These are phyloP conservation scores for Smittium culicis DNA, from an alignment of 371 early-diverging fungal species.

Conservation along the genomic window DNA sequence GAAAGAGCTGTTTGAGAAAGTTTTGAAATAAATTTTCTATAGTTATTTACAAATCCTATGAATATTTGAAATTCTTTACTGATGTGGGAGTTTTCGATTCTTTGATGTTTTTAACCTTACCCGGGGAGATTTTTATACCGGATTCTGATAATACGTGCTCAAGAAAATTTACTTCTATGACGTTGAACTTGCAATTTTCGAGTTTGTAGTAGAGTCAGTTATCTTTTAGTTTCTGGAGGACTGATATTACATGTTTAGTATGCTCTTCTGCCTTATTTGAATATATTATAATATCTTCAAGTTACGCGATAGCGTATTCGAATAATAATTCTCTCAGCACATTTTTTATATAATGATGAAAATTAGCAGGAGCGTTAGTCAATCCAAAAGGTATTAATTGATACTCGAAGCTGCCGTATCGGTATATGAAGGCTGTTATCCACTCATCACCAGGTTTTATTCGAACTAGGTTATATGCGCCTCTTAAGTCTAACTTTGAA, in stretches of 20 bases:
- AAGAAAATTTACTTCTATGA: constrained; percentile 26
- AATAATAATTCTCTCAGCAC: constrained; percentile 5
- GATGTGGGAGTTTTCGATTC: constrained; percentile 24
- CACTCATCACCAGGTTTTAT: constrained; percentile 14
- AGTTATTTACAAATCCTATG: constrained; percentile 40
- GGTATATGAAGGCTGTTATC: constrained; percentile 32
- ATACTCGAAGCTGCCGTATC: constrained; percentile 25
- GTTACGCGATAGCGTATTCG: constrained; percentile 15
- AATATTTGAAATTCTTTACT: constrained; percentile 33
- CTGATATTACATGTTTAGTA: constrained; percentile 13
- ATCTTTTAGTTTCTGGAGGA: constrained; percentile 22
- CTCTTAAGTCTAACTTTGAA: constrained; percentile 31
- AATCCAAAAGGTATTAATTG: constrained; percentile 33
- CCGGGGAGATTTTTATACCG: constrained; percentile 23
- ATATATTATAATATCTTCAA: constrained; percentile 35
- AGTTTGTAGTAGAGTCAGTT: constrained; percentile 24
- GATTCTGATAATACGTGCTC: constrained; percentile 26
- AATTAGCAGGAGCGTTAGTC: constrained; percentile 9
- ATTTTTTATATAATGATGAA: constrained; percentile 4
- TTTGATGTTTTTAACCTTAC: constrained; percentile 25
- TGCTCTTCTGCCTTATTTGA: constrained; percentile 20
- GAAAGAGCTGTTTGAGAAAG: constrained; percentile 31
- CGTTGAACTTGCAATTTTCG: constrained; percentile 34
- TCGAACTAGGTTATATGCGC: constrained; percentile 20
- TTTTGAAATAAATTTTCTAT: constrained; percentile 30